These are phyloP conservation scores for Anthostomella pinea DNA, from an alignment of 2,329 filamentous ascomycete genomes.

Conservation along the genomic window DNA sequence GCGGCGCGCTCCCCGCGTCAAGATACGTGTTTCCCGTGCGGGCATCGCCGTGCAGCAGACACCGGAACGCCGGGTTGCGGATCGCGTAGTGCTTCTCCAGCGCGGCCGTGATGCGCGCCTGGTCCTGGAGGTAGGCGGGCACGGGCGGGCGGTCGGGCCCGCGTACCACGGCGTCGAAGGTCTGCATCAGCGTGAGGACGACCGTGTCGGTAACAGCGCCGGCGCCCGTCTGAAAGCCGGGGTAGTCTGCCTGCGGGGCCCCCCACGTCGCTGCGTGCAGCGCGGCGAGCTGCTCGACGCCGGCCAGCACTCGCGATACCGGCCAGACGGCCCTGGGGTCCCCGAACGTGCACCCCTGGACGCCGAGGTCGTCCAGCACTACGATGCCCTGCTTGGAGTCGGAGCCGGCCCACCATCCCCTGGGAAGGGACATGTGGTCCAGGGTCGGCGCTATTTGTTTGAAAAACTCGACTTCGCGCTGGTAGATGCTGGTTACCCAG, in stretches of 20 bases:
- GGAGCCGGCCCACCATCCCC: slow-evolving; percentile 23
- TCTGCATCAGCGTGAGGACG: slow-evolving; percentile 25
- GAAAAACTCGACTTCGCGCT: slow-evolving; percentile 28
- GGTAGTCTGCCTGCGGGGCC: slow-evolving; percentile 24
- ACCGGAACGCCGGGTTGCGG: slow-evolving; percentile 33
- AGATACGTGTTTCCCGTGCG: slow-evolving; percentile 36
- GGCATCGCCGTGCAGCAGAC: slow-evolving; percentile 35
- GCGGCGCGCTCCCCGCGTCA: slow-evolving; percentile 22
- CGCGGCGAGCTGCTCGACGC: slow-evolving; percentile 35
- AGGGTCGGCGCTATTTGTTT: slow-evolving; percentile 23
- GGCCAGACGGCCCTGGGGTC: slow-evolving; percentile 21
- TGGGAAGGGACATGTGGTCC: slow-evolving; percentile 21
- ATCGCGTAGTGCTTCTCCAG: slow-evolving; percentile 31
- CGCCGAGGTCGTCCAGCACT: slow-evolving; percentile 26
- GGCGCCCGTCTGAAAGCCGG: too few species aligned
- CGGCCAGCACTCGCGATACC: slow-evolving; percentile 19
- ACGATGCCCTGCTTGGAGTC: slow-evolving; percentile 25
- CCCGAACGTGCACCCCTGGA: slow-evolving; percentile 22
- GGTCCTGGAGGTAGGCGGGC: slow-evolving; percentile 27
- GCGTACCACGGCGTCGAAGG: slow-evolving; percentile 23
- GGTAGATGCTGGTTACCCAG: slow-evolving; percentile 25
- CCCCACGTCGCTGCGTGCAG: slow-evolving; percentile 32
- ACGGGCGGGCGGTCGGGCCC: slow-evolving; percentile 26
- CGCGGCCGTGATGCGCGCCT: slow-evolving; percentile 27
- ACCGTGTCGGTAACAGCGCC: slow-evolving; percentile 29